phyloP scores from a whole-genome alignment of 78 protist species.

The Thecamonas trahens region DNA sequence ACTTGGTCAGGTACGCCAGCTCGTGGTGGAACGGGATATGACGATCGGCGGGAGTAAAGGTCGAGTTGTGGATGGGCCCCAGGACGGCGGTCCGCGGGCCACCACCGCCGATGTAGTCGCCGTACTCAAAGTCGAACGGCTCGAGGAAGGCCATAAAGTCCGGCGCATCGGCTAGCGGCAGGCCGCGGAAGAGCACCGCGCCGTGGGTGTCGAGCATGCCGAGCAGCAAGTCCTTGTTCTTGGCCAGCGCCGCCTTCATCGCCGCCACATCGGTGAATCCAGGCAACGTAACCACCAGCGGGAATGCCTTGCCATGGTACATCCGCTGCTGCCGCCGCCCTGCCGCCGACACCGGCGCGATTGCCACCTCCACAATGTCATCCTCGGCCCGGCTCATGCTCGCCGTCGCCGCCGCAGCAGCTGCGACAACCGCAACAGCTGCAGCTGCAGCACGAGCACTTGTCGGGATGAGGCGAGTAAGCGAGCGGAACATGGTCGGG shows the following conservation, averaged over 20 bases:
- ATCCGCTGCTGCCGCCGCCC: no score
- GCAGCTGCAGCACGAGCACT: no score
- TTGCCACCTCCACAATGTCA: no score
- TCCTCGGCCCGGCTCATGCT: no score
- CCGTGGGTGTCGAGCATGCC: not conserved
- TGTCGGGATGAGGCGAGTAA: no score
- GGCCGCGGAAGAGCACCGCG: not conserved
- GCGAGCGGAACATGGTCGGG: no score
- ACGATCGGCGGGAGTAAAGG: not conserved
- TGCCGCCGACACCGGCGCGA: no score
- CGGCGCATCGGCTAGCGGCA: not conserved
- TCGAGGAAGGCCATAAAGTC: not conserved
- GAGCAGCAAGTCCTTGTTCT: not conserved
- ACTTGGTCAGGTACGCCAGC: not conserved
- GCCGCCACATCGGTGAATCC: no score
- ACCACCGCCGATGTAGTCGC: not conserved
- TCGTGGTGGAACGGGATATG: slow-evolving; percentile 4
- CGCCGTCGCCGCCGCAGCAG: no score
- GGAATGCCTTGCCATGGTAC: no score
- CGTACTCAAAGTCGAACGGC: not conserved
- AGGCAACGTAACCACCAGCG: no score
- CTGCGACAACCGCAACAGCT: no score
- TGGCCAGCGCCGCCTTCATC: not conserved
- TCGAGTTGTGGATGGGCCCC: not conserved
- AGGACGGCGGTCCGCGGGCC: not conserved